Base-by-base conservation (phyloP, 176 grass and related monocot species). In the Thinopyrum elongatum region DNA sequence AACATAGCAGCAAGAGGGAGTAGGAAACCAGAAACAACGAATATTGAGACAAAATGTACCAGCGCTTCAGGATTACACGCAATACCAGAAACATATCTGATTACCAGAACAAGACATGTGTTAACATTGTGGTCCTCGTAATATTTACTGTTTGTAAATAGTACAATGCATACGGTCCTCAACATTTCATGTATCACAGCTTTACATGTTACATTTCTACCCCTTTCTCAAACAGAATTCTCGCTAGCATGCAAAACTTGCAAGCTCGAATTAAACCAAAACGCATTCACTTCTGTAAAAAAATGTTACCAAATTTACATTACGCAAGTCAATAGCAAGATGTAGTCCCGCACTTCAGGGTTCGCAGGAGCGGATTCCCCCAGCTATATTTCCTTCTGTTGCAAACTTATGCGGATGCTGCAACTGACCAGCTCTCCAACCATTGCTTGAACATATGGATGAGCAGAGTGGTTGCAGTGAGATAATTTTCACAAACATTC, bases 131-230 rank as follows among this genome's bases (percentile, higher is more conserved):
- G 27, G 16, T 36, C 47, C 12, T 58, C 9, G 8, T 57, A 75
- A 81, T 67, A 87, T 91, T 80, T 80, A 87, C 81, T 70, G 62
- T 80, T 69, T 49, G 51, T 84, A 77, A 87, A 28, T 23, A 23
- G 62, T 51, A 79, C 74, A 42, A 60, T 76, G 62, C 6, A 53
- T 86, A 90, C 38, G 19, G 29, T 72, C 72, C 59, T 71, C 78
- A 77, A 62, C 78, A 62, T 69, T 61, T 74, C 74, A 79, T 42
- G 70, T 77, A 25, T 81, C 38, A 63, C 61, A 31, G 63, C 61
- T 91, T 84, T 81, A 84, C 89, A 91, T 16, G 81, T 91, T 84
- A 91, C 70, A 81, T 79, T 79, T 71, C 29, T 83, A 80, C 30
- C 80, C 73, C 57, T 35, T 31, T 15, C 61, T 14, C 28, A 23